Conservation (phyloP, 768 basidiomycete species). For the Pulveroboletus sp. region DNA sequence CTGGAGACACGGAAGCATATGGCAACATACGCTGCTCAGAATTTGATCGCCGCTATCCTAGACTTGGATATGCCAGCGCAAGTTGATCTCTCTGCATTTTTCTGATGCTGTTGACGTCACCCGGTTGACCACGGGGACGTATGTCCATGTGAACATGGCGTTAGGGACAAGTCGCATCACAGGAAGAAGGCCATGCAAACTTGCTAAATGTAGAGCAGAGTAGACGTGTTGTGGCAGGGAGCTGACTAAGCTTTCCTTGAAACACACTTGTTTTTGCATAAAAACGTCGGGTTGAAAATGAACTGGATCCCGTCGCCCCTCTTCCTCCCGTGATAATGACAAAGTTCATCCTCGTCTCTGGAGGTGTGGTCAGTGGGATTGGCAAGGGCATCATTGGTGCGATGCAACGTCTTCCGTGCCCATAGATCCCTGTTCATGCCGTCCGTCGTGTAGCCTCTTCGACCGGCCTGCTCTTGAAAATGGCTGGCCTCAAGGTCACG, state of each 20-base stretch:
- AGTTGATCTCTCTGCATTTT: conserved; percentile 29
- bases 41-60: conserved; percentile 42
- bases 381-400: conserved; percentile 99
- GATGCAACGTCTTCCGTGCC: conserved; percentile 24
- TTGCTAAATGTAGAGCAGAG: too few species aligned
- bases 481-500: conserved; percentile 91
- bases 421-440: conserved; percentile 18
- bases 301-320: background rate
- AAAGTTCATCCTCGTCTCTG: conserved; percentile 94
- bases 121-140: background rate
- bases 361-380: conserved; percentile 97
- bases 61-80: conserved; percentile 59
- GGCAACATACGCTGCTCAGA: conserved; percentile 71
- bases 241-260: conserved; percentile 14
- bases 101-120: background rate
- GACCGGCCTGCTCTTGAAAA: conserved; percentile 92
- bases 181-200: too few species aligned
- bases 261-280: background rate
- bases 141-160: background rate
- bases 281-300: conserved; percentile 5
- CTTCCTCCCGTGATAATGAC: conserved; percentile 50
- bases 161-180: background rate
- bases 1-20: conserved; percentile 78
- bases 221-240: background rate
- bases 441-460: conserved; percentile 69